Base-by-base conservation (phyloP, 805 yeast genomes). In the Saccharomyces paradoxus region DNA sequence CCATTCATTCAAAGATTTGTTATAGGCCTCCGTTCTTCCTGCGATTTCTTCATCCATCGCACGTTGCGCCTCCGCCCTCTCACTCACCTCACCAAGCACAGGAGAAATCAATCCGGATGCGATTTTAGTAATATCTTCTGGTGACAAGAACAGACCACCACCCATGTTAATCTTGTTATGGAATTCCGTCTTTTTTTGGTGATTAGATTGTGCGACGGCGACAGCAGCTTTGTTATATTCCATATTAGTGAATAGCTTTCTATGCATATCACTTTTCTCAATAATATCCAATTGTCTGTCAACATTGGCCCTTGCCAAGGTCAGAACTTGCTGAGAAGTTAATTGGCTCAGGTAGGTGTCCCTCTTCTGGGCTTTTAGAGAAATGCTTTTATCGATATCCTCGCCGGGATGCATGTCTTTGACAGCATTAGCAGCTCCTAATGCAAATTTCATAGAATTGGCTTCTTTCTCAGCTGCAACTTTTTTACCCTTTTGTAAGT, bases 101-200 rank as follows among this genome's bases (percentile, higher is more conserved):
- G 97, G 97, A 60, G 79, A 77, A 54, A 91, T 96, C 64, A 87
- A 77, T 51, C 83, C 78, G 56, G 81, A 73, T 26, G 97, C 97
- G 75, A 91, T 80, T 53, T 79, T 79, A 58, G 87, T 86, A 58
- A 91, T 81, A 64, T 90, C 96, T 24, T 75, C 79, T 56, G 79
- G 86, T 48, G 86, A 77, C 79, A 91, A 82, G 62, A 77, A 80
- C 55, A 87, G 77, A 2, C 97, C 97, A 58, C 96, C 96, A 56
- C 99, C 99, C 58, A 92, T 72, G 64, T 89, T 78, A 62, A 89
- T 75, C 68, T 84, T 80, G 59, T 83, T 82, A 51, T 62, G 67
- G 58, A 74, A 67, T 57, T 66, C 65, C 51, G 78, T 65, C 63
- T 92, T 79, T 66, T 81, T 82, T 50, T 79, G 81, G 49, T 79